Evolutionary conservation across 352 stramenopile species (phyloP), one percentile per base, ranked within the genome.

Genomic region (Phytophthora cryptogea): DNA sequence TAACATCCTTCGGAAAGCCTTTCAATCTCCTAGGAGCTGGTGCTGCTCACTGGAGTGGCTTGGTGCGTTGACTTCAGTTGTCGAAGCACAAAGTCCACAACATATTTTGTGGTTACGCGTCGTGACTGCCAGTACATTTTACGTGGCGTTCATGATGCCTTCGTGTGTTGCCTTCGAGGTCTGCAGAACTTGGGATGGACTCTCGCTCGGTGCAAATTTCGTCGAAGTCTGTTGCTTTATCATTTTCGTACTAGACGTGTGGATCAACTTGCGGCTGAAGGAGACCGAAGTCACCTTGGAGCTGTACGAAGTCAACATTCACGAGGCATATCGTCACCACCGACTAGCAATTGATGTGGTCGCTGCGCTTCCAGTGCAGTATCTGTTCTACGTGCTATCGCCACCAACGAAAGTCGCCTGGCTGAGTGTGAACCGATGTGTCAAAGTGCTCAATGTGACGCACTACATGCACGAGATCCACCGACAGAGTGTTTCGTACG

Each of bases 381-480:
- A 77, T 14, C 8, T 84, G 17, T 48, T 76, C 1, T 49, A 16
- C 39, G 4, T 16, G 43, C 46, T 66, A 0, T 59, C 51, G 0
- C 17, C 31, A 1, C 35, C 56, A 1, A 26, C 62, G 2, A 39
- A 66, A n/a, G 45, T 37, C 4, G 63, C 70, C 5, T 86, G 76
- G 79, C 47, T 85, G 35, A 70, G 76, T 3, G 48, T 85, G 8
- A 63, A 69, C 10, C 60, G 76, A 7, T 86, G 76, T 36, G 54
- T 88, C 36, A 89, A 89, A 23, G 63, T 86, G 9, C 45, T 63
- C 2, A 89, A 89, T 40, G 48, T 86, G 6, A 66, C 66, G 8
- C 58, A 75, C 17, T 89, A 89, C 62, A 68, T 86, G 61, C 56
- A 65, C 9, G 79, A 89, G 49, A 65, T 83, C 7, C 68, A 82